phyloP scores from a whole-genome alignment of 139 green algal species.

The Coelastrella sp. region DNA sequence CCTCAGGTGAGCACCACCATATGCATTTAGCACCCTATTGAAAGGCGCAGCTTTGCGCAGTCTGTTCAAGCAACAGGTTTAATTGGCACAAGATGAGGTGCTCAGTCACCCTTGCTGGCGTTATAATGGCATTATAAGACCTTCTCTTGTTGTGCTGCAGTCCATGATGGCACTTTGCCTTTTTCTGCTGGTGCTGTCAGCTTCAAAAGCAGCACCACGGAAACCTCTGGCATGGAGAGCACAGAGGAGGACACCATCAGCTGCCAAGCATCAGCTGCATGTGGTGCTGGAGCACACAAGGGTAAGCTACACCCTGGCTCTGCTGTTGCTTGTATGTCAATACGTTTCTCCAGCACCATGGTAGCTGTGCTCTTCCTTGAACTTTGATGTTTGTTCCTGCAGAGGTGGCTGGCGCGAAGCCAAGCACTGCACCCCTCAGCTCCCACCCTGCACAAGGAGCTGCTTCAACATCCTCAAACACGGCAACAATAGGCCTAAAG shows the following conservation, averaged over 20 bases:
- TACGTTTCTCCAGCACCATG: too few relatives aligned
- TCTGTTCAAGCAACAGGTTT: not conserved
- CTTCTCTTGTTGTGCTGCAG: not conserved
- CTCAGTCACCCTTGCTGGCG: too few relatives aligned
- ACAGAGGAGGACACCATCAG: constrained; percentile 47
- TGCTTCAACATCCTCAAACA: not conserved
- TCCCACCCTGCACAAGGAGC: not conserved
- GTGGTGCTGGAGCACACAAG: constrained; percentile 10
- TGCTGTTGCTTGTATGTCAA: not conserved
- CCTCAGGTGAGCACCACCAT: not conserved
- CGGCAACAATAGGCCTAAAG: constrained; percentile 45
- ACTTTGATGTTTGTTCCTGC: too few relatives aligned
- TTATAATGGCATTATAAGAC: too few relatives aligned
- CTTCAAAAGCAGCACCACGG: constrained; percentile 44
- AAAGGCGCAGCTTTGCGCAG: not conserved
- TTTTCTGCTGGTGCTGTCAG: constrained; percentile 31
- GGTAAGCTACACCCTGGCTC: constrained; percentile 1
- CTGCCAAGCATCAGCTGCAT: constrained; percentile 9
- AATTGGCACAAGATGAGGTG: not conserved
- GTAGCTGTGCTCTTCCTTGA: too few relatives aligned
- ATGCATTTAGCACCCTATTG: too few relatives aligned
- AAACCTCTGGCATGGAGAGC: not conserved
- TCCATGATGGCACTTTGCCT: constrained; percentile 37
- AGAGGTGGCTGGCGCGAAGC: not conserved
- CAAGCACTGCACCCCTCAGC: constrained; percentile 3